Conservation (phyloP, 2,329 filamentous ascomycete species). For the Bipolaris victoriae region DNA sequence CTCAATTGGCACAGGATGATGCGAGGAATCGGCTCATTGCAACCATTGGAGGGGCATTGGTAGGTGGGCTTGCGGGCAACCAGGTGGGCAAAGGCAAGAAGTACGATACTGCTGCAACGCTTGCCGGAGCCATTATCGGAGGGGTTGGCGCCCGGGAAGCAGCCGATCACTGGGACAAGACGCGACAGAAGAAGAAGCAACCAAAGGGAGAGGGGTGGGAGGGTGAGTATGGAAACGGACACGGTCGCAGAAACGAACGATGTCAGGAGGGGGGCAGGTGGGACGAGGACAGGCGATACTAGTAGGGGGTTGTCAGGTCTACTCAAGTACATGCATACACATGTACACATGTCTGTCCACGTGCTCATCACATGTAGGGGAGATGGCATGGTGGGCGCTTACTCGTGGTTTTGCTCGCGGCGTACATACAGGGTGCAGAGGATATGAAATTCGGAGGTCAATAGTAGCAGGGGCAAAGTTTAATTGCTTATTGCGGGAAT, state of each 20-base stretch:
- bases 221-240: constrained; percentile 13
- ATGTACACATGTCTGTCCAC: too few species aligned
- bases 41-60: constrained; percentile 42
- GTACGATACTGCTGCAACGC: constrained; percentile 38
- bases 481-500: constrained; percentile 12
- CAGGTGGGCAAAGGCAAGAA: constrained; percentile 33
- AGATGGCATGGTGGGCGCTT: not conserved
- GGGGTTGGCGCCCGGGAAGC: constrained; percentile 41
- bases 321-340: too few species aligned
- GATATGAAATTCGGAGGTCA: not conserved
- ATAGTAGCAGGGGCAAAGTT: constrained; percentile 1
- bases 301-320: too few species aligned
- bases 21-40: constrained; percentile 32
- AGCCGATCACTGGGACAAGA: constrained; percentile 32
- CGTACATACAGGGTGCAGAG: not conserved
- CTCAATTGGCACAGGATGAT: constrained; percentile 10
- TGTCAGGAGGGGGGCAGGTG: constrained; percentile 6
- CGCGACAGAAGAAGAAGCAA: constrained; percentile 12
- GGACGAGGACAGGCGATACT: not conserved
- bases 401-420: not conserved
- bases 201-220: constrained; percentile 13
- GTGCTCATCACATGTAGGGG: too few species aligned
- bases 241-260: not conserved
- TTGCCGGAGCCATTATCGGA: constrained; percentile 45
- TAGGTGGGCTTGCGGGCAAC: constrained; percentile 42